A percentile compares a stretch with the other conserved stretches of the same genome.
These are phyloP conservation scores for Sphaerostilbella broomeana DNA, from an alignment of 2,329 filamentous ascomycete genomes.

Conservation along the genomic window DNA sequence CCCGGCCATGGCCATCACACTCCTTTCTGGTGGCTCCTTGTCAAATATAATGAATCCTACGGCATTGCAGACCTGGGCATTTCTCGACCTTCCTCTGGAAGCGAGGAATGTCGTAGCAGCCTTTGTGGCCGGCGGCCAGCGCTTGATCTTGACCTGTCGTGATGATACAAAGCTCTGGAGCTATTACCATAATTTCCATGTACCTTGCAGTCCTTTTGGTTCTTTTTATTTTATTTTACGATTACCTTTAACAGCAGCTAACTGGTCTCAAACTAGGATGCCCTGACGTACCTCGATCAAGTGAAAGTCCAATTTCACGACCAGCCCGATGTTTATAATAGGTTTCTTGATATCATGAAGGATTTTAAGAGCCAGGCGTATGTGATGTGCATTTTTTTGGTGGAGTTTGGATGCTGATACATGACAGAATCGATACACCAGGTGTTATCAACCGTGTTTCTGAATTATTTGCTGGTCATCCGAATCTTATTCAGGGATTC, in stretches of 20 bases:
- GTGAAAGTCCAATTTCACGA: conserved; percentile 98
- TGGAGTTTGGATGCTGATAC: conserved; percentile 47
- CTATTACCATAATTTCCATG: conserved; percentile 20
- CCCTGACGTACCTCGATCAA: conserved; percentile 92
- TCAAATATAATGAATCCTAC: conserved; percentile 3
- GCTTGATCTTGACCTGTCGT: conserved; percentile 17
- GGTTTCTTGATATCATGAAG: conserved; percentile 98
- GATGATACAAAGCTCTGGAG: conserved; percentile 17
- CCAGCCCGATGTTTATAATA: conserved; percentile 94
- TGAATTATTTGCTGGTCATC: conserved; percentile 90
- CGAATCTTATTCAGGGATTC: conserved; percentile 92
- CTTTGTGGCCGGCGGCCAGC: conserved; percentile 19
- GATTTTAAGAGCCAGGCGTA: conserved; percentile 97
- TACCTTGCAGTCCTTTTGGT: conserved; percentile 16
- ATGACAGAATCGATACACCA: conserved; percentile 77
- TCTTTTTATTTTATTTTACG: conserved; percentile 3
- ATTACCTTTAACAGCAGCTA: conserved; percentile 6
- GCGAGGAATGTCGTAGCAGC: conserved; percentile 18
- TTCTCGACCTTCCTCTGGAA: conserved; percentile 5
- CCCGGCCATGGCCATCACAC: conserved; percentile 8
- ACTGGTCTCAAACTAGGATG: conserved; percentile 41
- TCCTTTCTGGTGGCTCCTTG: conserved; percentile 7
- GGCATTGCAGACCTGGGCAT: conserved; percentile 7
- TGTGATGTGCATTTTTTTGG: conserved; percentile 30
- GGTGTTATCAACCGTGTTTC: conserved; percentile 97